Evolutionary conservation across 805 yeast genomes (phyloP), one percentile per base, ranked within the genome.

Genomic region (Teunomyces barrocoloradensis): DNA sequence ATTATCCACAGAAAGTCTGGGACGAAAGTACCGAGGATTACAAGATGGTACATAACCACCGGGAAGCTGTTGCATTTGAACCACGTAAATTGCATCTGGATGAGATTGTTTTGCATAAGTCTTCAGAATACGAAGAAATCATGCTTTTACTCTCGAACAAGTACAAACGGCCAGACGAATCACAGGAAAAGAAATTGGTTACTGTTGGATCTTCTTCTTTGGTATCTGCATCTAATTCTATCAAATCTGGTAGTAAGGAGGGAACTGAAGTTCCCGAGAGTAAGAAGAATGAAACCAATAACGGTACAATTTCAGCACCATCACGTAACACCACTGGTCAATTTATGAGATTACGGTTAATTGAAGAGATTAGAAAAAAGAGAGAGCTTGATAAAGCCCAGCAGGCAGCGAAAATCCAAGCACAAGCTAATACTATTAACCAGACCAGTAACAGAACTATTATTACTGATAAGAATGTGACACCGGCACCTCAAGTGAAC

Each of bases 311-410:
- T 23, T 49, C 40, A 38, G 61, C 51, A 37, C 52, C 46, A 45
- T 45, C 33, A 1, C 65, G 72, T 1, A 72, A 54, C 27, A 51
- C 76, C 6, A 71, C 79, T 6, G 76, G 73, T 39, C 96, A 90
- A 64, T 94, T 94, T 65, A 81, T 88, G 76, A 80, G 98, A 53
- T 71, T 92, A 44, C 77, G 96, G 53, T 89, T 91, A 58, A 86
- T 92, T 49, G 98, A 92, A 64, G 94, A 87, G 66, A 82, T 87
- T 68, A 75, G 96, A 46, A 74, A 87, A 41, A 80, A 87, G 61
- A 79, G 81, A 58, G 75, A 72, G 52, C 64, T 72, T 5, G 75
- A 73, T 43, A 69, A 68, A 52, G 69, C 65, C 1, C 73, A 65
- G 48, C 71, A 69, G 35, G 76, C 71, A 34, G 74, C 75, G 2